Conservation (phyloP, 1,284 basidiomycete genomes). For the Cryptococcus sp. region DNA sequence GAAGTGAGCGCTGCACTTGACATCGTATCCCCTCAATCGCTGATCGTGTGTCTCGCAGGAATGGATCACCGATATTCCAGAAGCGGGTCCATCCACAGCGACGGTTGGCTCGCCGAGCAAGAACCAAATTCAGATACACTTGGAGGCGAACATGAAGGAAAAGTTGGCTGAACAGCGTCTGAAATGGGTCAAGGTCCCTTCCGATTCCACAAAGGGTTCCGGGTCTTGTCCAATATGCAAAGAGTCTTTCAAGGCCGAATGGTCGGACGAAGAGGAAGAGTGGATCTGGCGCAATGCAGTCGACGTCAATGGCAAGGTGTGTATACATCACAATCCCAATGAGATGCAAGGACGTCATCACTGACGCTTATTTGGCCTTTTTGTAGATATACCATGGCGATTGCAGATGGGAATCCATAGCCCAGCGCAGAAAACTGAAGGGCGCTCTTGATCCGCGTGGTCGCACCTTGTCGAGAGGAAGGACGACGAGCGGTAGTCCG, state of each 20-base stretch:
- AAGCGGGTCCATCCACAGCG: slow-evolving; percentile 37
- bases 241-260: slow-evolving; percentile 88
- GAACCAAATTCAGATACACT: background rate
- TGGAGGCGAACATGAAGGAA: slow-evolving; percentile 51
- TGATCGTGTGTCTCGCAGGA: slow-evolving; percentile 59
- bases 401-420: slow-evolving; percentile 66
- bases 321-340: slow-evolving; percentile 36
- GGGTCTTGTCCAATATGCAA: slow-evolving; percentile 95
- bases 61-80: slow-evolving; percentile 71
- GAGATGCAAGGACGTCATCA: background rate
- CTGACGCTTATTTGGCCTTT: slow-evolving; percentile 9
- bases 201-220: slow-evolving; percentile 72
- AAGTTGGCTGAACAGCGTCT: slow-evolving; percentile 72
- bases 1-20: slow-evolving; percentile 64
- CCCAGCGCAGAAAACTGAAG: slow-evolving; percentile 29
- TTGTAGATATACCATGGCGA: slow-evolving; percentile 85
- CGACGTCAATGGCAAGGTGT: slow-evolving; percentile 74
- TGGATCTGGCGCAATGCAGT: slow-evolving; percentile 97
- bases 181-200: slow-evolving; percentile 80
- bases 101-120: slow-evolving; percentile 7
- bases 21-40: background rate
- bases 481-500: slow-evolving; percentile 22
- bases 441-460: slow-evolving; percentile 1
- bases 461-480: slow-evolving; percentile 17
- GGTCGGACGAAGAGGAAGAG: slow-evolving; percentile 94